These are phyloP conservation scores for Mortierella sp. DNA, from an alignment of 371 early-diverging fungal genomes.

Conservation along the genomic window DNA sequence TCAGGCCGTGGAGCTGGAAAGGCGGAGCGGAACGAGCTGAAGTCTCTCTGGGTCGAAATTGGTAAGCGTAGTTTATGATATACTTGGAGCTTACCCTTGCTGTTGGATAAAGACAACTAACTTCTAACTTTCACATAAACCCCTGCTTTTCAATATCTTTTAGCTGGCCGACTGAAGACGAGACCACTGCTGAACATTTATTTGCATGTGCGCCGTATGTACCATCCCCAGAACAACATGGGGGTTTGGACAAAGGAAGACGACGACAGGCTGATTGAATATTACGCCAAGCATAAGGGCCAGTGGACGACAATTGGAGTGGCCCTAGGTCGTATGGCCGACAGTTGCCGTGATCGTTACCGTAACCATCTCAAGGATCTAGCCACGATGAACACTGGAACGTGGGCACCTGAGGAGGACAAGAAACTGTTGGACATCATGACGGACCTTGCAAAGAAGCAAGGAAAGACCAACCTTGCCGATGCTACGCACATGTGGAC, in stretches of 20 bases:
- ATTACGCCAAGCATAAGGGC: conserved; percentile 46
- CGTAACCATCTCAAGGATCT: conserved; percentile 54
- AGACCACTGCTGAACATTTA: conserved; percentile 54
- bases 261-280: conserved; percentile 39
- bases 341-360: conserved; percentile 55
- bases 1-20: conserved; percentile 42
- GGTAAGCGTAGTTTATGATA: conserved; percentile 23
- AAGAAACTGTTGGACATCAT: conserved; percentile 44
- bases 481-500: conserved; percentile 56
- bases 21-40: conserved; percentile 48
- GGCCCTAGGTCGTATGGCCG: conserved; percentile 53
- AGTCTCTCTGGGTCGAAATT: conserved; percentile 55
- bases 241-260: conserved; percentile 58
- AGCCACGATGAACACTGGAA: conserved; percentile 49
- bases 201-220: conserved; percentile 56
- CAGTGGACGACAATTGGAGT: conserved; percentile 52
- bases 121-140: background rate
- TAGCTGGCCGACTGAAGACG: conserved; percentile 50
- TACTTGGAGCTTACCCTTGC: too few relatives aligned
- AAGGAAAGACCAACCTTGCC: conserved; percentile 40
- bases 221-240: conserved; percentile 57
- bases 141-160: background rate
- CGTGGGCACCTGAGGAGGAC: conserved; percentile 51
- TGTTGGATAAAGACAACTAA: background rate
- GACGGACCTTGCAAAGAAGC: conserved; percentile 48